Evolutionary conservation across 1,139 yeast genomes (phyloP), one percentile per base, ranked within the genome.

Genomic region (Suhomyces bribrorum): DNA sequence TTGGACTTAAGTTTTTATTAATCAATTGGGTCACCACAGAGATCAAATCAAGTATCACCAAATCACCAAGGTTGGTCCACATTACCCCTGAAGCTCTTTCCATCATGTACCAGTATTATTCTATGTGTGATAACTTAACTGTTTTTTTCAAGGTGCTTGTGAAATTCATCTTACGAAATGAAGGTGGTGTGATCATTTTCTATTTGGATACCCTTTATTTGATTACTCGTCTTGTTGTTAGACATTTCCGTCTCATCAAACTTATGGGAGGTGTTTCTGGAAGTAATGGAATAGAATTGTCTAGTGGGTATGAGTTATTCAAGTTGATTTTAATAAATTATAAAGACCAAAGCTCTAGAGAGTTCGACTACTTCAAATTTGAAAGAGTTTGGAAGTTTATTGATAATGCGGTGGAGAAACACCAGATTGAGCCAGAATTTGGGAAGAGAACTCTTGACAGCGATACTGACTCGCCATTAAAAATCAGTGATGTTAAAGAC

Each of bases 21-120:
- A 61, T 71, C 2, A 74, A 72, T 44, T 65, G 74, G 70, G 49
- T 72, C 14, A 69, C 77, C 0, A 61, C 59, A 20, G 73, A 70
- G 37, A 50, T 76, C 13, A 67, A 67, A 38, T 34, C 45, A 0
- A 52, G 56, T 0, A 54, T 72, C 2, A 49, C 56, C 3, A 54
- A 55, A 12, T 64, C 75, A 0, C 61, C 69, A 0, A 66, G 59
- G 37, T 53, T 72, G 34, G 59, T 73, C 2, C 75, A 67, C 43
- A 56, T 73, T 4, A 61, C 64, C 7, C 66, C 73, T 2, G 45
- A 50, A 4, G 58, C 60, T 5, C 47, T 76, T 4, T 49, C 70
- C 12, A 42, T 54, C 25, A 50, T 71, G 35, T 69, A 68, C 56
- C 45, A 61, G 31, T 50, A 69, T 34, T 67, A 65, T 50, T 46